Evolutionary conservation across 2,329 filamentous ascomycete genomes (phyloP), one percentile per base, ranked within the genome.

Genomic region (Nothomitra cinnamomea): DNA sequence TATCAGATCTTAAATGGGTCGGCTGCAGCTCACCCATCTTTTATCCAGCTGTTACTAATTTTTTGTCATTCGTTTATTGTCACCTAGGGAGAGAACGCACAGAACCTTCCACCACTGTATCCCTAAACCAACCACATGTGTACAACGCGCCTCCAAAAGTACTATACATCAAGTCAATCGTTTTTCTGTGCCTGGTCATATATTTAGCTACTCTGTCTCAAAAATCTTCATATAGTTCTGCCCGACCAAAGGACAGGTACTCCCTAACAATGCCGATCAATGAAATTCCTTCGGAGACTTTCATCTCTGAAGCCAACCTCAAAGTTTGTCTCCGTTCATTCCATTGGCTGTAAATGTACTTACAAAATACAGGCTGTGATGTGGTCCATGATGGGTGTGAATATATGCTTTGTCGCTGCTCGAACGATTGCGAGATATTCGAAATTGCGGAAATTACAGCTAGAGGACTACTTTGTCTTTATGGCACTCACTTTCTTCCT

Each of bases 391-490:
- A 52, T 52, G 8, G 50, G 35, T 6, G 36, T 52, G 25, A 52
- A 40, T n/a, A 41, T 32, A 17, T 6, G 7, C 17, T 52, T 52
- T n/a, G 19, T 40, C 17, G 13, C 36, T 8, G 50, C 50, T 22
- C 50, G 50, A 35, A 41, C 40, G 10, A 17, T 43, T 22, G 50
- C 40, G 19, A 13, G 50, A 52, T 52, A 41, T n/a, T 5, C n/a
- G 7, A 52, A 52, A 28, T 17, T 52, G 36, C 28, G 50, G 15
- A 40, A 24, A n/a, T 8, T 62, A 43, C 56, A 55, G 53, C 57
- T 62, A 24, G 63, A 63, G 47, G 62, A 64, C 51, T 58, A 57
- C 50, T 55, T 65, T 13, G 56, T 67, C 22, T 57, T 60, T 10
- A 28, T 63, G 1, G 60, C 61, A 12, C 40, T 40, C 1, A 59